phyloP scores from a whole-genome alignment of 352 stramenopile genomes.

The Ophiocytium majus region DNA sequence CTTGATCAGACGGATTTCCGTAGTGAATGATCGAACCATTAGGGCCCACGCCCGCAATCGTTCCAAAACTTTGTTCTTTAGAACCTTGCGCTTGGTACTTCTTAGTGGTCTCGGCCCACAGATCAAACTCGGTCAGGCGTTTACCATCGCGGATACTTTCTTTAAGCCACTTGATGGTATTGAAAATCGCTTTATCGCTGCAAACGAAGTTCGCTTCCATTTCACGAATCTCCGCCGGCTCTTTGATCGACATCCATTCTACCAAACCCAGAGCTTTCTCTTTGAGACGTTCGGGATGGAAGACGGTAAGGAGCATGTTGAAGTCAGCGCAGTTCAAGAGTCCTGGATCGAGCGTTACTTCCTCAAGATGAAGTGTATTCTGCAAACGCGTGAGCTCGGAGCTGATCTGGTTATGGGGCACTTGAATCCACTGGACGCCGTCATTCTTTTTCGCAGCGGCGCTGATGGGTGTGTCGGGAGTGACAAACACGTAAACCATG shows the following conservation, averaged over 20 bases:
- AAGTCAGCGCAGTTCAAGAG: background rate
- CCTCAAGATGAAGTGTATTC: conserved; percentile 12
- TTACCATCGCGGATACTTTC: background rate
- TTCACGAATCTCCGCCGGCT: background rate
- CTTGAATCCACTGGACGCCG: background rate
- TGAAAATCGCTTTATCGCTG: conserved; percentile 7
- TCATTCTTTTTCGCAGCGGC: background rate
- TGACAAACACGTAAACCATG: conserved; percentile 2
- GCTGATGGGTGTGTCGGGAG: background rate
- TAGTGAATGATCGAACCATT: conserved; percentile 12
- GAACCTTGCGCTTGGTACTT: background rate
- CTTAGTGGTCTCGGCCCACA: background rate
- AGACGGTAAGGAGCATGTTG: background rate
- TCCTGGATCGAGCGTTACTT: background rate
- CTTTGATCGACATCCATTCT: background rate
- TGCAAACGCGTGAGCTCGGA: background rate
- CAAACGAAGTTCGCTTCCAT: background rate
- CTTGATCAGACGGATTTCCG: conserved; percentile 12
- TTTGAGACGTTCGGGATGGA: background rate
- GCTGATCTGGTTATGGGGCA: background rate
- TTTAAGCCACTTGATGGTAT: conserved; percentile 8
- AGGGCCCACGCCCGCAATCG: background rate
- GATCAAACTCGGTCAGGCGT: background rate
- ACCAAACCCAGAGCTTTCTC: background rate
- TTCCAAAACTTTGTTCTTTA: background rate